Percentiles rank a stretch among this genome's conserved stretches.
Evolutionary conservation across 2,329 filamentous ascomycete genomes (phyloP).

Genomic region (Microdochium trichocladiopsis): DNA sequence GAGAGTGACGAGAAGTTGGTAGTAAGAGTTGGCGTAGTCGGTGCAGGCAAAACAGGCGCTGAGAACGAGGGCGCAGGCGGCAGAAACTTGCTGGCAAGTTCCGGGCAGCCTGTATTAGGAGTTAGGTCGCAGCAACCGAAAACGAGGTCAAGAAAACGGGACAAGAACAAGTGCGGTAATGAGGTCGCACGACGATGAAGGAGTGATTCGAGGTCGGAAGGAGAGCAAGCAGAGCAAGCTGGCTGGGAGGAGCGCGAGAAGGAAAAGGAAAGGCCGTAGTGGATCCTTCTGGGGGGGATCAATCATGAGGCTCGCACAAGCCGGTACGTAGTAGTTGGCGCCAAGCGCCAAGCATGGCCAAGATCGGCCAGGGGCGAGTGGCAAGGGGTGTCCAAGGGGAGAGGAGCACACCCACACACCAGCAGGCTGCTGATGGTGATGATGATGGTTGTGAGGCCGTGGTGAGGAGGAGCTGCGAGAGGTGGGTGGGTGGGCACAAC

Average conservation of each 20-base stretch:
- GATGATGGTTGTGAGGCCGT: too few species aligned
- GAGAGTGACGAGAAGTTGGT: background rate
- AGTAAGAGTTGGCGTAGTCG: background rate
- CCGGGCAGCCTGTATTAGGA: background rate
- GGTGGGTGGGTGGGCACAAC: too few species aligned
- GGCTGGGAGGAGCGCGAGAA: background rate
- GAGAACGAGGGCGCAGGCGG: background rate
- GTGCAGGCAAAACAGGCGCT: background rate
- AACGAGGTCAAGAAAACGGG: background rate
- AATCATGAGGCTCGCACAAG: background rate
- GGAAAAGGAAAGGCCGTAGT: background rate
- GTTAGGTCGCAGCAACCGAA: background rate
- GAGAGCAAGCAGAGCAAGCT: background rate
- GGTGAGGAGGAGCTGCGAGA: too few species aligned
- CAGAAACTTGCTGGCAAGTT: background rate
- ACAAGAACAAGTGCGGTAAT: background rate
- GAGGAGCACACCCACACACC: too few species aligned
- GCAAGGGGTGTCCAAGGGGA: background rate
- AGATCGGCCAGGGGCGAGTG: background rate
- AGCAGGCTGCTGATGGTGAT: too few species aligned
- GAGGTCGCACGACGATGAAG: background rate
- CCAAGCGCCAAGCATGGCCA: background rate
- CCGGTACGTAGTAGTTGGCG: background rate
- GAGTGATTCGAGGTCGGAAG: background rate
- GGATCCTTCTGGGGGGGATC: too few species aligned